Evolutionary conservation across 106 monocot species (phyloP), one percentile per base, ranked within the genome.

Genomic region (Dendrobium nobile): DNA sequence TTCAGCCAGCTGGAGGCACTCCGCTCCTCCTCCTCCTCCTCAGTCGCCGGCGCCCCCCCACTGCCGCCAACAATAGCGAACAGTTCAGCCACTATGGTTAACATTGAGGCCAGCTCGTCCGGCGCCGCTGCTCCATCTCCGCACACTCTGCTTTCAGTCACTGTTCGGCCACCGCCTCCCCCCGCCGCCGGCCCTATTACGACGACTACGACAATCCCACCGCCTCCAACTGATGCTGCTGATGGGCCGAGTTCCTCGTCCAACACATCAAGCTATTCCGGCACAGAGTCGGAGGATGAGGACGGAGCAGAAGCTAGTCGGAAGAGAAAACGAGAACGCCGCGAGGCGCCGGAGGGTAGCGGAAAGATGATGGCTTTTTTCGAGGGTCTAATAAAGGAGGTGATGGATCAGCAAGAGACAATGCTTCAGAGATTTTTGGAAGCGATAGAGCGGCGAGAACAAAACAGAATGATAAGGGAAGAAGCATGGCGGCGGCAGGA

Each of bases 401-500:
- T 95, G 77, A 87, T 88, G 85, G 95, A 95, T 75, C 73, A 88
- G 82, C 95, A 95, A 79, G 92, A 92, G 79, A 74, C 73, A 20
- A 92, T 95, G 95, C 92, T 92, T 83, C 85, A 86, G 76, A 75
- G 65, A 79, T 92, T 95, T 56, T 40, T 95, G 67, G 95, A 95
- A 58, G 76, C 86, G 13, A 86, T 95, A 27, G 95, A 95, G 88
- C 87, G 84, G 81, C 65, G 92, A 48, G 92, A 95, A 79, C 84
- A 89, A 76, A 90, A 90, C 24, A 42, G 92, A 83, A 86, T 86
- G 87, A 83, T 85, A 10, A 24, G 92, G 27, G 95, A 95, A 80
- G 95, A 95, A 78, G 95, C 90, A 10, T 95, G 95, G 95, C 82
- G 83, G 83, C 72, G 92, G 75, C 90, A 95, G 87, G 95, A 92